Base-by-base conservation (phyloP, 805 yeast genomes). In the Wickerhamomyces strasburgensis region DNA sequence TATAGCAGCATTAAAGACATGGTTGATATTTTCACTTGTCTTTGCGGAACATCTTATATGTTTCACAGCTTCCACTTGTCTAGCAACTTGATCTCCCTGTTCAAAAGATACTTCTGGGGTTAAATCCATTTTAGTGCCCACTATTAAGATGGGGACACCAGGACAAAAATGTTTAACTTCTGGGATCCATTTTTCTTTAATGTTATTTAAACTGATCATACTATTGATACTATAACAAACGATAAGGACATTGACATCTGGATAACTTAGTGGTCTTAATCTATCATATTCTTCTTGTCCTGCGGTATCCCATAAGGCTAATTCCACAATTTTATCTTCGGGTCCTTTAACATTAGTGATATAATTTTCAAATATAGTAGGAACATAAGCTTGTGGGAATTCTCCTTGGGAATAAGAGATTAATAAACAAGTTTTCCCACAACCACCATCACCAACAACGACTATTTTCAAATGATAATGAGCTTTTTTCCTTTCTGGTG, bases 281-380 rank as follows among this genome's bases (percentile, higher is more conserved):
- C 95, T 65, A 55, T 81, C 89, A 54, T 83, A 84, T 57, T 84
- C 93, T 59, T 85, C 94, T 60, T 84, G 93, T 3, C 95, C 93
- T 0, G 95, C 95, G 1, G 95, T 84, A 56, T 86, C 96, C 94
- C 94, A 85, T 21, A 85, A 59, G 1, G 86, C 84, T 47, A 86
- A 60, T 52, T 81, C 88, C 15, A 82, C 68, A n/a, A 59, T 47
- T 49, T 75, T 72, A 19, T 65, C 63, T 5, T 73, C 72, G 0
- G 72, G 64, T 2, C 70, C 65, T 26, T 54, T 58, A 3, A 81
- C 74, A 27, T 69, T 70, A 7, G 83, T 73, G 10, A 78, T 76
- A 55, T 83, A 83, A 58, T 83, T 84, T 47, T 84, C 94, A 61
- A 86, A 84, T 19, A 86, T 80, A 0, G 93, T 84, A 1, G 95